Evolutionary conservation across 2,329 filamentous ascomycete genomes (phyloP).

Genomic region (Pseudogymnoascus sp.): DNA sequence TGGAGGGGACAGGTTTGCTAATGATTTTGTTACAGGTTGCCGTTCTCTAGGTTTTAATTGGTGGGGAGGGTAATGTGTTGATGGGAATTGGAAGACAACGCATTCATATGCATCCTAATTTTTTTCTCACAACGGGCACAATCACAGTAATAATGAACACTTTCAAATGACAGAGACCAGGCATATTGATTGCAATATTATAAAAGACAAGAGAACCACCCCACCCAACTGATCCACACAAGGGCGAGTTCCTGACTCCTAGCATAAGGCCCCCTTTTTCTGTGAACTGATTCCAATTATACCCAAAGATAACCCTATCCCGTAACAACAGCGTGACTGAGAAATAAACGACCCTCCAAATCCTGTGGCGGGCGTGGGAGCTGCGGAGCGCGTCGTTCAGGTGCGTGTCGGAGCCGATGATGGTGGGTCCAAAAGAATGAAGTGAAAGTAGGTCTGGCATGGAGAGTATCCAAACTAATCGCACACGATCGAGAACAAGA

Average conservation of each 20-base stretch:
- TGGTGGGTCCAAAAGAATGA: neutral
- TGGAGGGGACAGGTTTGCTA: neutral
- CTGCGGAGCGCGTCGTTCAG: neutral
- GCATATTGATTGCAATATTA: neutral
- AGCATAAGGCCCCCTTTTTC: neutral
- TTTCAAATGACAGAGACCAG: constrained; percentile 1
- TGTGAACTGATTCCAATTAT: neutral
- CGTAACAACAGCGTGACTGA: neutral
- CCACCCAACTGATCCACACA: neutral
- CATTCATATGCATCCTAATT: neutral
- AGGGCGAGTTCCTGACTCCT: neutral
- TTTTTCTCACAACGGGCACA: neutral
- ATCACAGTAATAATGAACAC: neutral
- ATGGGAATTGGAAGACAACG: neutral
- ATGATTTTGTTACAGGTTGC: constrained; percentile 8
- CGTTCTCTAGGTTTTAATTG: constrained; percentile 12
- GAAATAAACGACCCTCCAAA: neutral
- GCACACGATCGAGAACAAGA: neutral
- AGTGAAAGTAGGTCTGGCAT: neutral
- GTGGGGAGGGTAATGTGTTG: neutral
- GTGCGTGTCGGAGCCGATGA: neutral
- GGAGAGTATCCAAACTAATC: neutral
- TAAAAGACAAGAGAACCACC: neutral
- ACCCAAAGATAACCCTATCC: neutral
- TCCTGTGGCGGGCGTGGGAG: neutral